A percentile compares a stretch with the other conserved stretches of the same genome.
Conservation (phyloP, 345 rosid species). For the Eucalyptus dawsonii region DNA sequence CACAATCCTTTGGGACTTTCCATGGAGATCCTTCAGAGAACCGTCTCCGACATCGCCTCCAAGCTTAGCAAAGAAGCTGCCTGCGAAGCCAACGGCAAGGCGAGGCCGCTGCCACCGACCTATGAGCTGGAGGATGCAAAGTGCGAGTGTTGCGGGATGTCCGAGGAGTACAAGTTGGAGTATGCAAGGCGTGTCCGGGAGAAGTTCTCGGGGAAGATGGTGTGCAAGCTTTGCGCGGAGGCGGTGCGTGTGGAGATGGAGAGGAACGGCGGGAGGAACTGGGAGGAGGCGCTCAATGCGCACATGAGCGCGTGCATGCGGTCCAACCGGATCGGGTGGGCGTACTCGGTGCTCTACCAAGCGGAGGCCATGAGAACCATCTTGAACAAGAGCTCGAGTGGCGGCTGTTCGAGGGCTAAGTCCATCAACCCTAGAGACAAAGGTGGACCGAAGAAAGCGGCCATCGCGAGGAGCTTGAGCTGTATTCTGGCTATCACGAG, state of each 20-base stretch:
- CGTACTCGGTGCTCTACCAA: conserved; percentile 54
- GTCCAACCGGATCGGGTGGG: conserved; percentile 58
- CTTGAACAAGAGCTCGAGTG: conserved; percentile 26
- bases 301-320: conserved; percentile 59
- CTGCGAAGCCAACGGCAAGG: background rate
- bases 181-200: conserved; percentile 36
- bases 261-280: conserved; percentile 29
- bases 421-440: conserved; percentile 23
- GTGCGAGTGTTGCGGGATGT: conserved; percentile 92
- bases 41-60: conserved; percentile 49
- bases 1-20: conserved; percentile 6
- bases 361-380: conserved; percentile 78
- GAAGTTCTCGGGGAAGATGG: conserved; percentile 47
- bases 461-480: conserved; percentile 58
- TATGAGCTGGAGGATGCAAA: conserved; percentile 64
- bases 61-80: conserved; percentile 35
- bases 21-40: conserved; percentile 40
- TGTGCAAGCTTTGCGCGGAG: conserved; percentile 63
- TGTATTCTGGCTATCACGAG: conserved; percentile 56
- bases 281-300: conserved; percentile 42
- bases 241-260: conserved; percentile 68
- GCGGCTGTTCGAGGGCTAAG: conserved; percentile 6
- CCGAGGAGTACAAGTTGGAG: conserved; percentile 70
- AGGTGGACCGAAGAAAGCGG: background rate
- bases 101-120: conserved; percentile 7